phyloP scores from a whole-genome alignment of 768 basidiomycete genomes.

The Hygrophorus russula region DNA sequence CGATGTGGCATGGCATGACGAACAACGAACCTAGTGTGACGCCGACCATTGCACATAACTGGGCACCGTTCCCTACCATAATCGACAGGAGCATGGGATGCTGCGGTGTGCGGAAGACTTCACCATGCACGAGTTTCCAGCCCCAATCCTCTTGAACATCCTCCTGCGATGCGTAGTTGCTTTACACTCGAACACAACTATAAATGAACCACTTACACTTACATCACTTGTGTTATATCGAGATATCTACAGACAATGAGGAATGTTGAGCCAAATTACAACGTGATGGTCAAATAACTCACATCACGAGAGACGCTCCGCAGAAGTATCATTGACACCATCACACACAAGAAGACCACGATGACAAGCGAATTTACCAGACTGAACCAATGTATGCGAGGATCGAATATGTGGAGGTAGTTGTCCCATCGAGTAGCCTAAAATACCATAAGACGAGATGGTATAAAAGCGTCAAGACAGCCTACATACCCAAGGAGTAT shows the following conservation, averaged over 20 bases:
- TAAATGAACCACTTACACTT: constrained; percentile 38
- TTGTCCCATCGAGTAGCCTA: constrained; percentile 96
- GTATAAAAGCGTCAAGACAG: neutral
- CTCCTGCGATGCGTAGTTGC: constrained; percentile 37
- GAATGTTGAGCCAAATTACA: constrained; percentile 9
- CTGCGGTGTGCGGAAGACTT: constrained; percentile 82
- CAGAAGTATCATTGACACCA: constrained; percentile 88
- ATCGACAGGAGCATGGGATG: constrained; percentile 72
- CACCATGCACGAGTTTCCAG: constrained; percentile 96
- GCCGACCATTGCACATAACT: constrained; percentile 75
- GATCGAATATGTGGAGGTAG: constrained; percentile 90
- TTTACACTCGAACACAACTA: neutral
- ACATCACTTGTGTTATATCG: constrained; percentile 95
- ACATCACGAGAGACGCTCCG: constrained; percentile 86
- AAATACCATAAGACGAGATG: neutral
- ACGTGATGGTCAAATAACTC: constrained; percentile 15
- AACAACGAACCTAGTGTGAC: constrained; percentile 63
- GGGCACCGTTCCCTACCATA: constrained; percentile 84
- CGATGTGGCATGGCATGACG: neutral
- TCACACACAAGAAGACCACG: constrained; percentile 79
- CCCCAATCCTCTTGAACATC: constrained; percentile 98
- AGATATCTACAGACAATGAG: constrained; percentile 43
- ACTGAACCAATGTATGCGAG: constrained; percentile 94
- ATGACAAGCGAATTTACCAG: constrained; percentile 89
- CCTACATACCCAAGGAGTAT: constrained; percentile 62